Evolutionary conservation across 225 moss, liverwort and hornwort genomes (phyloP).

Genomic region (Climacium dendroides): DNA sequence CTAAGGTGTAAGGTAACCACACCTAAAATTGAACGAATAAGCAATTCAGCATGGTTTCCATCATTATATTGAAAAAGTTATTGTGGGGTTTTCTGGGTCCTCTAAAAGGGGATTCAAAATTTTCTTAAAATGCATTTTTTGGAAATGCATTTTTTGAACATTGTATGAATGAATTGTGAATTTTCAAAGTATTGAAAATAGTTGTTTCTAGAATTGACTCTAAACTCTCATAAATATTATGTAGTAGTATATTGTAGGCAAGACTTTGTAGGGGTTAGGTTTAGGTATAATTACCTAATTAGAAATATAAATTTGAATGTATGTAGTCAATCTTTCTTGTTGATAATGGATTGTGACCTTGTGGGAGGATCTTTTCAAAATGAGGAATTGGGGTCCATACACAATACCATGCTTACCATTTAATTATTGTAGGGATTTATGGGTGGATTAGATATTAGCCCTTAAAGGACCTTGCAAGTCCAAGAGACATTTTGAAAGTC

Average conservation of each 20-base stretch:
- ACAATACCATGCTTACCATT: neutral
- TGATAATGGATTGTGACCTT: neutral
- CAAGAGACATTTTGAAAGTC: no score
- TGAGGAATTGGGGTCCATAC: fast-evolving
- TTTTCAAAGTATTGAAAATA: neutral
- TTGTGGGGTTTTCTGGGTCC: neutral
- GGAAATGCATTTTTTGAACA: neutral
- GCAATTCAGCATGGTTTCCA: neutral
- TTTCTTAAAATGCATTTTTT: neutral
- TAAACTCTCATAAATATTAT: neutral
- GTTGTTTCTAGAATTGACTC: neutral
- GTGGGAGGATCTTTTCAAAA: neutral
- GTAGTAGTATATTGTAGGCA: neutral
- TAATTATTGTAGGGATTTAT: neutral
- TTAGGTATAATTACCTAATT: neutral
- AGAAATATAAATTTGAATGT: neutral
- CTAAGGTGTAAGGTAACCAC: neutral
- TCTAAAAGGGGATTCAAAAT: neutral
- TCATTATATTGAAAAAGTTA: neutral
- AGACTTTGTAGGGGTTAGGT: neutral
- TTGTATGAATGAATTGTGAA: neutral
- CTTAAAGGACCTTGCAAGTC: no score
- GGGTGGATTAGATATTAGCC: neutral
- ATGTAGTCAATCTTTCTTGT: neutral
- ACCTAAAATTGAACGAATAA: neutral